A percentile compares a stretch with the other conserved stretches of the same genome.
Conservation (phyloP, 225 moss, liverwort and hornwort species). For the Asterella californica region DNA sequence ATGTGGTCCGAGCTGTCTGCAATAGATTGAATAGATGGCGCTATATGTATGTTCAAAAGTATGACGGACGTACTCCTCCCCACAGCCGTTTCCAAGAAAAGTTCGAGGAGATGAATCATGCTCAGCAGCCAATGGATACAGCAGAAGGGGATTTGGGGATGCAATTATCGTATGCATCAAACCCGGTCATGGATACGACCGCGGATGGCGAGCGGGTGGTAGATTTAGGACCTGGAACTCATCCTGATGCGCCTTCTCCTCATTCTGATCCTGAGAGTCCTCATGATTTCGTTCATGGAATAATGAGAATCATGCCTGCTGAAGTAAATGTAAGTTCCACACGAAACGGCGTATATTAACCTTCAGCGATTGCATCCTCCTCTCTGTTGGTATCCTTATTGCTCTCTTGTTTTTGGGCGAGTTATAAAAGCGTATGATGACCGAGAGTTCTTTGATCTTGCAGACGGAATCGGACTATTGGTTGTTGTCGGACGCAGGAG, state of each 20-base stretch:
- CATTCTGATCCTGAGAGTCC: conserved; percentile 53
- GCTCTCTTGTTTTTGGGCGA: not conserved
- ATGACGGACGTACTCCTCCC: not conserved
- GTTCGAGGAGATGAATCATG: conserved; percentile 67
- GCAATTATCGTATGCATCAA: conserved; percentile 30
- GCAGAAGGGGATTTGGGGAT: conserved; percentile 33
- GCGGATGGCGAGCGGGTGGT: conserved; percentile 41
- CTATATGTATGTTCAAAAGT: not conserved
- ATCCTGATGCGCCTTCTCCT: conserved; percentile 51
- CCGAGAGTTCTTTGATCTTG: not conserved
- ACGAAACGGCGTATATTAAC: not conserved
- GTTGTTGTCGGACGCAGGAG: conserved; percentile 73
- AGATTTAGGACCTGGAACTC: conserved; percentile 40
- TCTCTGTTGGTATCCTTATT: not conserved
- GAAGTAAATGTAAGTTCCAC: conserved; percentile 69
- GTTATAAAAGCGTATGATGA: not conserved
- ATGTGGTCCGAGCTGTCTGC: no score
- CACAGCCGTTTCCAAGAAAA: conserved; percentile 77
- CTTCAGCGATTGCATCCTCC: not conserved
- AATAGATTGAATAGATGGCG: not conserved
- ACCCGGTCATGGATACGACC: conserved; percentile 29
- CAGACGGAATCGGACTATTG: conserved; percentile 83
- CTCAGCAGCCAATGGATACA: conserved; percentile 53
- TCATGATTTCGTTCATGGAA: conserved; percentile 69
- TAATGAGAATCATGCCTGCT: conserved; percentile 74